Percentiles rank a stretch among this genome's conserved stretches.
Conservation (phyloP, 73 alveolate species). For the Paramecium primaurelia region DNA sequence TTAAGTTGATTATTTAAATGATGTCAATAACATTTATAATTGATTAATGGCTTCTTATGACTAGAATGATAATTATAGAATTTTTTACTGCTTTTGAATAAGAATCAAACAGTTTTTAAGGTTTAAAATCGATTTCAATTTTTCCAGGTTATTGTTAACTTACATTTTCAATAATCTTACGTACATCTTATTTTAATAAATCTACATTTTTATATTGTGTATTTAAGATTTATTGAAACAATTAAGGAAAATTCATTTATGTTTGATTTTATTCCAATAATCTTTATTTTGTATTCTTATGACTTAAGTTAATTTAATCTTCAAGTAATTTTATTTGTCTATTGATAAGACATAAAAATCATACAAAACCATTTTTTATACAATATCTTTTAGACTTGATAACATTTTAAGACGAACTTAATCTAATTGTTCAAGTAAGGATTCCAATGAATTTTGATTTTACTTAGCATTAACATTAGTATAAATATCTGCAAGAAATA, state of each 20-base stretch:
- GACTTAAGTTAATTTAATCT: background rate
- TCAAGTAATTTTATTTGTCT: background rate
- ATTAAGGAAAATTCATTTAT: background rate
- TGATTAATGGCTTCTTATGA: background rate
- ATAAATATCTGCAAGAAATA: conserved; percentile 29
- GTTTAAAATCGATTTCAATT: background rate
- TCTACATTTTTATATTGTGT: background rate
- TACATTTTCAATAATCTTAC: background rate
- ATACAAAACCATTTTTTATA: background rate
- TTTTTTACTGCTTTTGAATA: background rate
- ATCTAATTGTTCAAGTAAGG: background rate
- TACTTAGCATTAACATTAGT: background rate
- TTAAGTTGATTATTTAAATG: background rate
- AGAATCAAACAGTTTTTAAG: conserved; percentile 14
- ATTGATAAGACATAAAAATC: background rate
- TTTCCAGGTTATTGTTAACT: background rate
- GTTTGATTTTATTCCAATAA: conserved; percentile 20
- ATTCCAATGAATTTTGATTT: background rate
- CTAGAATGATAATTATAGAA: background rate
- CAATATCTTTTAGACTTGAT: background rate
- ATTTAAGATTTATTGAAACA: background rate
- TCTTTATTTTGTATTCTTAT: background rate
- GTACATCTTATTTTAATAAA: background rate
- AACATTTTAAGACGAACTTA: background rate
- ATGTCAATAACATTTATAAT: background rate